phyloP scores from a whole-genome alignment of 768 basidiomycete genomes.

The Boletus reticulatus region DNA sequence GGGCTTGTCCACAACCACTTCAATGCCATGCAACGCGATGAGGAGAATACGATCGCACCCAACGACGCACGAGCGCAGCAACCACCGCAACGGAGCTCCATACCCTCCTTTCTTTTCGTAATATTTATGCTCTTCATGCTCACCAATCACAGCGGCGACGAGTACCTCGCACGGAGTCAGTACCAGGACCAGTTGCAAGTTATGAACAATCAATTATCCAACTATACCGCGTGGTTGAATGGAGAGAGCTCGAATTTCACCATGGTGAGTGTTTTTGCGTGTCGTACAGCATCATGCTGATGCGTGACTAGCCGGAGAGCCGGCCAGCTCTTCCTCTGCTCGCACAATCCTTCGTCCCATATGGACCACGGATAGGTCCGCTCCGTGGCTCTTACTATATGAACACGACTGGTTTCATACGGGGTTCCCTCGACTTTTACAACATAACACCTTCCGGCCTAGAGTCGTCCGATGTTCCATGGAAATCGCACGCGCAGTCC shows the following conservation, averaged over 20 bases:
- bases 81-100: constrained; percentile 52
- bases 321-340: constrained; percentile 45
- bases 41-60: constrained; percentile 13
- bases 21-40: constrained; percentile 31
- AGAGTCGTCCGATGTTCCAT: constrained; percentile 36
- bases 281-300: constrained; percentile 1
- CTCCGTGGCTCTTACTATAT: constrained; percentile 56
- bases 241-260: constrained; percentile 64
- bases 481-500: constrained; percentile 49
- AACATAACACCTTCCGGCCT: constrained; percentile 59
- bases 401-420: constrained; percentile 79
- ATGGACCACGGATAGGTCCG: constrained; percentile 45
- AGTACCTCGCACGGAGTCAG: constrained; percentile 58
- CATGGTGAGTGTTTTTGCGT: constrained; percentile 44
- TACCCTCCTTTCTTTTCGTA: constrained; percentile 74
- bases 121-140: constrained; percentile 76
- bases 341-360: constrained; percentile 46
- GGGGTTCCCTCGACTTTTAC: constrained; percentile 56
- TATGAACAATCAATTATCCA: constrained; percentile 59
- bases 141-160: constrained; percentile 71
- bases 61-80: constrained; percentile 19
- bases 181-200: constrained; percentile 64
- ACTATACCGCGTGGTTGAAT: constrained; percentile 75
- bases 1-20: neutral
- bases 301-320: constrained; percentile 42